phyloP scores from a whole-genome alignment of 2,329 filamentous ascomycete genomes.

The Rutstroemia sp. region DNA sequence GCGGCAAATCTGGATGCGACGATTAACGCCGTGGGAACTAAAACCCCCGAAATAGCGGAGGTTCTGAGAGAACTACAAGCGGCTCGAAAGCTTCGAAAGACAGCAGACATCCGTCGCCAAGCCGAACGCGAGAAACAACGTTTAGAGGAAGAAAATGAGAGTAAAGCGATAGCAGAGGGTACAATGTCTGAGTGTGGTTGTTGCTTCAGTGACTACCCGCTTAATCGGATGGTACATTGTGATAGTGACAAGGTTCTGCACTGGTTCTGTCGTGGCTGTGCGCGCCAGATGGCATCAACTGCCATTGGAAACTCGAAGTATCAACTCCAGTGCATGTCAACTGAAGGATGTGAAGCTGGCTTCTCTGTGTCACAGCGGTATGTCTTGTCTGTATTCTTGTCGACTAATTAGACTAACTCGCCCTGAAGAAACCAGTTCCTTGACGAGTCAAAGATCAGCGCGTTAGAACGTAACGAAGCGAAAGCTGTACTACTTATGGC shows the following conservation, averaged over 20 bases:
- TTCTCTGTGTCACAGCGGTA: constrained; percentile 51
- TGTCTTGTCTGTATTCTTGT: constrained; percentile 33
- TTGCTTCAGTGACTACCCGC: constrained; percentile 60
- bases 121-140: constrained; percentile 35
- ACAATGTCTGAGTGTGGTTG: constrained; percentile 62
- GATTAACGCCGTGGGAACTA: neutral
- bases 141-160: constrained; percentile 36
- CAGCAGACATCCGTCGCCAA: constrained; percentile 28
- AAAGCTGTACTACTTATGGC: constrained; percentile 62
- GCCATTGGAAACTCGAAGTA: constrained; percentile 65
- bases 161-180: constrained; percentile 39
- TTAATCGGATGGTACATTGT: constrained; percentile 65
- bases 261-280: constrained; percentile 64
- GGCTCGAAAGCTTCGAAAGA: constrained; percentile 29
- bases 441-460: constrained; percentile 48
- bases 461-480: constrained; percentile 65
- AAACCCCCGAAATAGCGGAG: constrained; percentile 10
- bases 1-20: constrained; percentile 7
- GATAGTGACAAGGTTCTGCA: constrained; percentile 37
- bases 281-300: constrained; percentile 55
- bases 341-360: constrained; percentile 53
- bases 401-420: constrained; percentile 11
- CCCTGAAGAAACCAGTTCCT: constrained; percentile 32
- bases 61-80: constrained; percentile 34
- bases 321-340: constrained; percentile 63